Conservation (phyloP, 192 early-diverging fungal genomes). For the Entomortierella beljakovae region DNA sequence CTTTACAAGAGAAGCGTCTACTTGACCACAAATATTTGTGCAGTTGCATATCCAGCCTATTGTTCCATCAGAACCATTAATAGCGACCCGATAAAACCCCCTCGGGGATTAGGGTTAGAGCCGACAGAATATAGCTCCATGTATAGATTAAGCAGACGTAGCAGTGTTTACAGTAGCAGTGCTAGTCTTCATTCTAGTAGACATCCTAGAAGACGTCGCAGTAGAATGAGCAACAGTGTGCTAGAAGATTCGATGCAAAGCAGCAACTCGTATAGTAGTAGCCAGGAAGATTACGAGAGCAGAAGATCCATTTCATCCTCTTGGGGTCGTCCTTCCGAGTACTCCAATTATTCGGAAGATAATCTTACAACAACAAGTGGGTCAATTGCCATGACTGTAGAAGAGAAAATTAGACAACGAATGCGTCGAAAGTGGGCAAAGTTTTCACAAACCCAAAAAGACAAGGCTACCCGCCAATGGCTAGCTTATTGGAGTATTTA, state of each 20-base stretch:
- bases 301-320: slow-evolving; percentile 22
- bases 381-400: slow-evolving; percentile 30
- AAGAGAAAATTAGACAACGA: slow-evolving; percentile 31
- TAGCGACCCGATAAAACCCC: slow-evolving; percentile 34
- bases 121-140: slow-evolving; percentile 33
- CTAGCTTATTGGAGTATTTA: slow-evolving; percentile 70
- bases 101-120: slow-evolving; percentile 28
- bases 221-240: slow-evolving; percentile 33
- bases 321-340: slow-evolving; percentile 46
- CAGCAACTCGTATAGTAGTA: slow-evolving; percentile 43
- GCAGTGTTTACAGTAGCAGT: slow-evolving; percentile 20
- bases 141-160: slow-evolving; percentile 11
- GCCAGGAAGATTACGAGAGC: slow-evolving; percentile 37
- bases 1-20: slow-evolving; percentile 55
- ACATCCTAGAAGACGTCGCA: slow-evolving; percentile 5
- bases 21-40: slow-evolving; percentile 58
- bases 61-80: slow-evolving; percentile 60
- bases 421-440: slow-evolving; percentile 43
- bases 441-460: slow-evolving; percentile 39
- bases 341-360: slow-evolving; percentile 42
- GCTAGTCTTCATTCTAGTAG: slow-evolving; percentile 7
- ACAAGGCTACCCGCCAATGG: slow-evolving; percentile 61
- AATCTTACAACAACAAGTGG: slow-evolving; percentile 22
- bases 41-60: slow-evolving; percentile 63
- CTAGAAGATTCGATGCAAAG: slow-evolving; percentile 24